These are phyloP conservation scores for Colletotrichum sp. DNA, from an alignment of 2,329 filamentous ascomycete genomes.

Conservation along the genomic window DNA sequence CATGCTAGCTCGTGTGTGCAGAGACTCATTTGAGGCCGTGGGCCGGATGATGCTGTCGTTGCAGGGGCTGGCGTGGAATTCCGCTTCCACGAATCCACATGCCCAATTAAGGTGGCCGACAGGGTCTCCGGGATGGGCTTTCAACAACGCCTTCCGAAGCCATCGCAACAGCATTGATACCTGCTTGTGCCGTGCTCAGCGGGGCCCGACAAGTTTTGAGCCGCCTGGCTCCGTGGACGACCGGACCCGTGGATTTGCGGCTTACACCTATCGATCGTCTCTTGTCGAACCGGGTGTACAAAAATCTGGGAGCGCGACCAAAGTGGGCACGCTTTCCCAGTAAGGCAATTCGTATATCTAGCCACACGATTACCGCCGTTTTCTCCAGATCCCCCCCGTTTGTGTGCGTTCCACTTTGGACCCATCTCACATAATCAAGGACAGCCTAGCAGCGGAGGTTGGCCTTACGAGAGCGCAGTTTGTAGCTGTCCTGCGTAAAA, in stretches of 20 bases:
- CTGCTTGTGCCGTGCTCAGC: neutral
- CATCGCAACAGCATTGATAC: neutral
- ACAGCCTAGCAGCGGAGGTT: neutral
- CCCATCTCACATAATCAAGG: slow-evolving; percentile 7
- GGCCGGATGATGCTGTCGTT: neutral
- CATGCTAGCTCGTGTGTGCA: neutral
- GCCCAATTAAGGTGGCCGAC: neutral
- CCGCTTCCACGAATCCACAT: neutral
- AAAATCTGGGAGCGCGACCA: neutral
- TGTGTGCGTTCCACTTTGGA: neutral
- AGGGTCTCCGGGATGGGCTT: neutral
- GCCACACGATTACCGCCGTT: neutral
- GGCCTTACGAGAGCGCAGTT: neutral
- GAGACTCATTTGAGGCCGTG: neutral
- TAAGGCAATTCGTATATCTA: slow-evolving; percentile 9
- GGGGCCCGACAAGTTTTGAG: neutral
- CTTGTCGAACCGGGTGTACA: neutral
- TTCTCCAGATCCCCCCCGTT: neutral
- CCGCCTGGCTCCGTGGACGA: neutral
- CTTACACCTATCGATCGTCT: neutral
- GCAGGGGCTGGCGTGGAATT: neutral
- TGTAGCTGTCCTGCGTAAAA: neutral
- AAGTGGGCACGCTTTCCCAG: neutral
- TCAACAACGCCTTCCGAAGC: neutral
- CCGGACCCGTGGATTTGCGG: neutral